Base-by-base conservation (phyloP, 139 green algal genomes). In the Chlorella sp. region DNA sequence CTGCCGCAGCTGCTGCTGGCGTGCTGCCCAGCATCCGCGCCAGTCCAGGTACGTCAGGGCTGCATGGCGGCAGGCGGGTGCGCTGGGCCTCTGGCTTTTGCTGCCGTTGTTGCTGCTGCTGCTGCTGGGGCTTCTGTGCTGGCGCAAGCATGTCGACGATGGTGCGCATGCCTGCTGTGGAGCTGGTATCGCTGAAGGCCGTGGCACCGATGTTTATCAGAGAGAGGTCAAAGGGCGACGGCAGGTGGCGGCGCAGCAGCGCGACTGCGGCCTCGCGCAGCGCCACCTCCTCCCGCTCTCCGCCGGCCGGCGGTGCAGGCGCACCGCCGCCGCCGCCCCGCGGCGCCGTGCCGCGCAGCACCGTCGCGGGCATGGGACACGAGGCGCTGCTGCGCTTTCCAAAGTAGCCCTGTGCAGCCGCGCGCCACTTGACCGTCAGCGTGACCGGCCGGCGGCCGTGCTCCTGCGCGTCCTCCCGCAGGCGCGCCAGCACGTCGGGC, bases 341-440 rank as follows among this genome's bases (percentile, higher is more conserved):
- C 46, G 14, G 14, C n/a, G n/a, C n/a, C n/a, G n/a, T n/a, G n/a
- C n/a, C n/a, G 27, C 42, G 35, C 51, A 77, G 46, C 21, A 78
- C 67, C 5, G 53, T 55, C 6, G 53, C 38, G 15, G 90, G 90
- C 78, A 93, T 87, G 35, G 79, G 60, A 23, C 62, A 79, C 48
- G 86, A 93, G 11, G 88, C 79, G 33, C 74, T 84, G 61, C 55
- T 77, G 27, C 90, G 83, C 35, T 66, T 46, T 76, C 83, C n/a
- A n/a, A n/a, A n/a, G n/a, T n/a, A 92, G 68, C 91, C 88, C 19
- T 64, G 66, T 12, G 79, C 84, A 2, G 61, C 46, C 29, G 73
- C 82, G 1, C 91, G 80, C 89, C 89, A 95, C 58, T 94, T 95
- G 55, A 95, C 43, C 4, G 81, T 86, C 23, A 95, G 67, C 3